Evolutionary conservation across 2,329 filamentous ascomycete genomes (phyloP).

Genomic region (Alternaria sp.): DNA sequence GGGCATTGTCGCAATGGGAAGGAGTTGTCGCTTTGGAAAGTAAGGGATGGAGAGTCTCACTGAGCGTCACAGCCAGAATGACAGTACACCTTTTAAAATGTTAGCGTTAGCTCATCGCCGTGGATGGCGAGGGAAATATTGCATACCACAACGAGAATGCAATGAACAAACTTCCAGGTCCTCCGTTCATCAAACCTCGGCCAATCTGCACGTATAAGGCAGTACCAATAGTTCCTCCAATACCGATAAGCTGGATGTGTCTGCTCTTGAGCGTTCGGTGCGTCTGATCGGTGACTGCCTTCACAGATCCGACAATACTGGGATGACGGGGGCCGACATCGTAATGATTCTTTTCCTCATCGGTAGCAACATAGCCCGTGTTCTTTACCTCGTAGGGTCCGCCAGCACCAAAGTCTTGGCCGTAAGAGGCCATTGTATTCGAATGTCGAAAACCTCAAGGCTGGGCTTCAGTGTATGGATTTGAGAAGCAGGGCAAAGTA

Average conservation of each 20-base stretch:
- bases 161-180: slow-evolving; percentile 54
- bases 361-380: slow-evolving; percentile 17
- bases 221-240: slow-evolving; percentile 56
- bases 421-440: slow-evolving; percentile 43
- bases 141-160: slow-evolving; percentile 54
- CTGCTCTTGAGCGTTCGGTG: slow-evolving; percentile 54
- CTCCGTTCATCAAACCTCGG: slow-evolving; percentile 54
- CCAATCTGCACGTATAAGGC: slow-evolving; percentile 57
- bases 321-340: slow-evolving; percentile 31
- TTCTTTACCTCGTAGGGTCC: slow-evolving; percentile 23
- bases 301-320: slow-evolving; percentile 35
- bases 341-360: slow-evolving; percentile 38
- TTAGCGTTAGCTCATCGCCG: neutral
- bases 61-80: slow-evolving; percentile 50
- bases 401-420: slow-evolving; percentile 36
- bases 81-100: slow-evolving; percentile 49
- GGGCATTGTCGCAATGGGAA: slow-evolving; percentile 28
- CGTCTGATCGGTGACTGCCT: slow-evolving; percentile 47
- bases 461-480: slow-evolving; percentile 33
- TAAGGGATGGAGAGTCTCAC: slow-evolving; percentile 36
- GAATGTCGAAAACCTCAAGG: neutral
- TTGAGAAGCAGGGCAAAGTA: slow-evolving; percentile 47
- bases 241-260: slow-evolving; percentile 57
- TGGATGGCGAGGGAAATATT: slow-evolving; percentile 12
- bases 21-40: slow-evolving; percentile 26